phyloP scores from a whole-genome alignment of 208 protist genomes.

The Crithidia mellificae region DNA sequence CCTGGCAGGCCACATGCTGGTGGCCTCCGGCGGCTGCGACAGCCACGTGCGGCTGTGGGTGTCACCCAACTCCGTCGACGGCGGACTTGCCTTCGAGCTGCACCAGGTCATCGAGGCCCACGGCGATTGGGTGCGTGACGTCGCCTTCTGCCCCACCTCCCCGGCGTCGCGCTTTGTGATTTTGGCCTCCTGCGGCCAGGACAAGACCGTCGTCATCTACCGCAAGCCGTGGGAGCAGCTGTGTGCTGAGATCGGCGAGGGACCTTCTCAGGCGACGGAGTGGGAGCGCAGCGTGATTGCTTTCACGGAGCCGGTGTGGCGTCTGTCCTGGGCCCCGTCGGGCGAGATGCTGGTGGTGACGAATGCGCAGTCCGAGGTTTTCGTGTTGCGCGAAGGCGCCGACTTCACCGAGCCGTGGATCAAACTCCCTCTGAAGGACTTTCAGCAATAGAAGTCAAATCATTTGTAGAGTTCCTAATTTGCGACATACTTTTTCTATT shows the following conservation, averaged over 20 bases:
- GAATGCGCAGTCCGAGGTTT: slow-evolving; percentile 64
- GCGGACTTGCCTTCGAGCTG: slow-evolving; percentile 45
- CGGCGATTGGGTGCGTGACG: slow-evolving; percentile 76
- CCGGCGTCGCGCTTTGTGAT: slow-evolving; percentile 54
- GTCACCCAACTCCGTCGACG: slow-evolving; percentile 21
- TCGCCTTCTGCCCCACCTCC: slow-evolving; percentile 73
- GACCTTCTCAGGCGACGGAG: slow-evolving; percentile 28
- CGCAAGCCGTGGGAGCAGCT: slow-evolving; percentile 81
- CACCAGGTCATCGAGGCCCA: slow-evolving; percentile 53
- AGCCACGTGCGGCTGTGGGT: slow-evolving; percentile 77
- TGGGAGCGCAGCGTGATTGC: slow-evolving; percentile 72
- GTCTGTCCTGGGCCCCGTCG: slow-evolving; percentile 77
- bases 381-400: slow-evolving; percentile 63
- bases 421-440: slow-evolving; percentile 70
- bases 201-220: slow-evolving; percentile 73
- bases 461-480: no score
- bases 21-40: slow-evolving; percentile 85
- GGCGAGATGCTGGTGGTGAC: slow-evolving; percentile 79
- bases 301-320: slow-evolving; percentile 77
- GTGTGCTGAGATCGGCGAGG: slow-evolving; percentile 18
- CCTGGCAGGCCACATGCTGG: slow-evolving; percentile 36
- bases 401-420: slow-evolving; percentile 84
- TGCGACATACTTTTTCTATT: no score
- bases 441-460: slow-evolving; percentile 29
- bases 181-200: slow-evolving; percentile 71